Evolutionary conservation across 129 eudicot genomes (phyloP), one percentile per base, ranked within the genome.

Genomic region (Flaveria linearis): DNA sequence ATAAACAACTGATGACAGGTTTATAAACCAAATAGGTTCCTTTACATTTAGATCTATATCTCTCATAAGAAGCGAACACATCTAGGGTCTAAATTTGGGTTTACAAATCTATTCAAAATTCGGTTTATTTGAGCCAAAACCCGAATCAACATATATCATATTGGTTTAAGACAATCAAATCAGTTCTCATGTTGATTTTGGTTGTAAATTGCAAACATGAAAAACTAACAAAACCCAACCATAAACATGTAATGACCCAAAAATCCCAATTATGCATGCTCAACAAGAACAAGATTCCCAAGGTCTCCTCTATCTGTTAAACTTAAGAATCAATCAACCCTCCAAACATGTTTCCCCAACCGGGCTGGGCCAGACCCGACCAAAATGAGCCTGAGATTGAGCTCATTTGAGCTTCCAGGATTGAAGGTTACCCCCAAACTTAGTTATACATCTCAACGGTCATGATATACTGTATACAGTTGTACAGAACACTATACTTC

Each of bases 401-500:
- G 62, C 14, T 17, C 61, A 7, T 11, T 56, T 56, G 28, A 25
- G 62, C 62, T 17, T 18, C 26, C 62, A 20, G 22, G 22, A n/a
- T 49, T 49, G 17, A 14, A 14, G 14, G n/a, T 2, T 14, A 14
- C 5, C 53, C 4, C 6, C 53, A 13, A 49, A 49, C 16, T 49
- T 49, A 49, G 53, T 58, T 58, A 22, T 22, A 58, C 65, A 22
- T 58, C 23, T 58, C 33, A 22, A 58, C 16, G 0, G 36, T 58
- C 65, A 58, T 23, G 55, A 77, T 53, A 68, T 52, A 55, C 53
- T 28, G 75, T 69, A 78, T 71, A 69, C 72, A 70, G 43, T 75
- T 53, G 65, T 69, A 73, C 83, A 81, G 57, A 75, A 61, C 77
- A 81, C 50, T 57, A 47, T 18, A 47, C 46, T 57, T 75, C 69